A percentile compares a stretch with the other conserved stretches of the same genome.
Conservation (phyloP, 495 filamentous ascomycete species). For the Penicillium steckii region DNA sequence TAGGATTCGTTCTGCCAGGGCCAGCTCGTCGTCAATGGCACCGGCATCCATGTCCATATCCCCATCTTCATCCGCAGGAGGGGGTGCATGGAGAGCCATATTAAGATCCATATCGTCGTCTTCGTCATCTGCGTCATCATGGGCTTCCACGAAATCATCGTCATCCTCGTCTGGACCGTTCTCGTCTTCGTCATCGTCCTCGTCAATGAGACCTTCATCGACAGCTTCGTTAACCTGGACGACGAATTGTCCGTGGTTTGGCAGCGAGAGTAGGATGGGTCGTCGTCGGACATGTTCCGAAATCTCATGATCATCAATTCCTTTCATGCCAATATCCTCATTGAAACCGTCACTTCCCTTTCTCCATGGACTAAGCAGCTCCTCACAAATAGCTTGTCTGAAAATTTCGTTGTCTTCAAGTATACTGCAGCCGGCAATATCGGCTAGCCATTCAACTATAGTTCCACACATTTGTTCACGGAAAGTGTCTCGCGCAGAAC, state of each 20-base stretch:
- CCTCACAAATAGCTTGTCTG: conserved; percentile 79
- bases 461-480: conserved; percentile 97
- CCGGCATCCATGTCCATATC: conserved; percentile 54
- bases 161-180: conserved; percentile 32
- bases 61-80: conserved; percentile 43
- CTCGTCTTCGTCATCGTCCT: conserved; percentile 41
- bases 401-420: conserved; percentile 78
- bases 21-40: conserved; percentile 57
- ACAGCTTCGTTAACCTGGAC: conserved; percentile 48
- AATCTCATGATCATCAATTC: conserved; percentile 84
- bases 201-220: conserved; percentile 48
- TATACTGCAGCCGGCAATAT: conserved; percentile 88
- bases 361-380: conserved; percentile 83
- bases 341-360: conserved; percentile 84
- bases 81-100: conserved; percentile 19
- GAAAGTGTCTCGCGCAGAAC: conserved; percentile 91
- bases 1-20: conserved; percentile 65
- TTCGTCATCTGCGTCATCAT: conserved; percentile 46
- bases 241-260: conserved; percentile 38
- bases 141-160: conserved; percentile 43
- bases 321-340: conserved; percentile 76
- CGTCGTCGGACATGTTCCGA: conserved; percentile 35
- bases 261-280: conserved; percentile 39
- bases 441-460: conserved; percentile 94
- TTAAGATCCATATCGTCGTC: conserved; percentile 34